Percentiles rank a stretch among this genome's conserved stretches.
Evolutionary conservation across 805 yeast species (phyloP).

Genomic region (Danielia reshetovae): DNA sequence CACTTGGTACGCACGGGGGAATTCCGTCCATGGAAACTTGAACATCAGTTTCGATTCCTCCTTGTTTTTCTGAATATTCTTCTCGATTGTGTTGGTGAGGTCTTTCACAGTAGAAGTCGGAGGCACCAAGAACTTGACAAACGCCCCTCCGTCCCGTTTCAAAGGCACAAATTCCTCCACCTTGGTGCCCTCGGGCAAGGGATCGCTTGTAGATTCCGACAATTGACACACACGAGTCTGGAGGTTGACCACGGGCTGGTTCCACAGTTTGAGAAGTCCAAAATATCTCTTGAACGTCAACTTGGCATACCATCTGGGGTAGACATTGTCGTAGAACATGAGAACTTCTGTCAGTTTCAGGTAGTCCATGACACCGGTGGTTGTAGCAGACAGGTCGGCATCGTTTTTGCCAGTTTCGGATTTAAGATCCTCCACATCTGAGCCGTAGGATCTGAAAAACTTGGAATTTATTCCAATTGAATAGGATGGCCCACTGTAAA

Average conservation of each 20-base stretch:
- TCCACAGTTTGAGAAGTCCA: constrained; percentile 13
- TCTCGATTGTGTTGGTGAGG: constrained; percentile 48
- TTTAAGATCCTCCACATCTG: constrained; percentile 31
- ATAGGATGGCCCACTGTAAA: no score
- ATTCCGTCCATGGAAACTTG: no score
- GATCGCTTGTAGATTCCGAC: constrained; percentile 15
- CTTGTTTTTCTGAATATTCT: constrained; percentile 35
- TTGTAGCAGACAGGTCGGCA: constrained; percentile 28
- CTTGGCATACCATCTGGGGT: constrained; percentile 26
- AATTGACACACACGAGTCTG: constrained; percentile 15
- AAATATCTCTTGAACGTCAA: constrained; percentile 21
- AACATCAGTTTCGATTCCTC: constrained; percentile 8
- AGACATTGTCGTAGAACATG: constrained; percentile 35
- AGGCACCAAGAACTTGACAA: constrained; percentile 72
- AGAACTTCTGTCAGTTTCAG: constrained; percentile 28
- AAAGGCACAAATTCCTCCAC: constrained; percentile 65
- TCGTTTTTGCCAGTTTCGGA: constrained; percentile 27
- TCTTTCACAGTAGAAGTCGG: constrained; percentile 45
- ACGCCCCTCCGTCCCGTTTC: constrained; percentile 88
- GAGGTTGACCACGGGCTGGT: constrained; percentile 12
- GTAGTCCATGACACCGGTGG: constrained; percentile 40
- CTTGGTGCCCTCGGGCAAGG: constrained; percentile 31
- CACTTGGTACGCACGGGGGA: constrained; percentile 64
- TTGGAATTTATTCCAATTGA: no score
- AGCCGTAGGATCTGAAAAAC: constrained; percentile 4